Conservation (phyloP, 2,329 filamentous ascomycete species). For the Exophiala oligosperma region DNA sequence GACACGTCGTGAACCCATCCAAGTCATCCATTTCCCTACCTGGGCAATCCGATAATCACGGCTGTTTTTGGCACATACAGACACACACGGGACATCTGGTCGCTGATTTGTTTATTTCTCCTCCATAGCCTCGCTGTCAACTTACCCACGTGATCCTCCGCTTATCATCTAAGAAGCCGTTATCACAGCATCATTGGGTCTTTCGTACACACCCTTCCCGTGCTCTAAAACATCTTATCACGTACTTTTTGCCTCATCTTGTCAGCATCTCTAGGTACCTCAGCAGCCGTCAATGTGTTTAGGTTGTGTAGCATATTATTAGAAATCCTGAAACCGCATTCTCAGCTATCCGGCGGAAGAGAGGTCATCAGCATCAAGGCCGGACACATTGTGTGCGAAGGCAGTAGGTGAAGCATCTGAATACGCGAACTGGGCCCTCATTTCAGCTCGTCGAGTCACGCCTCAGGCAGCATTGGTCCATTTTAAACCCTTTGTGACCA, state of each 20-base stretch:
- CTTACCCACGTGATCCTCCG: neutral
- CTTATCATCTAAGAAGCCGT: neutral
- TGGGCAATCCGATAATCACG: too few species aligned
- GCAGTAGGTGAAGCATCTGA: too few species aligned
- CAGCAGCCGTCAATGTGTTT: neutral
- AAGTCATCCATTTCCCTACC: neutral
- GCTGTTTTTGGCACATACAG: too few species aligned
- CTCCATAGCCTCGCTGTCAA: neutral
- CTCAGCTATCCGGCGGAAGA: neutral
- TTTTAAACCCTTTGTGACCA: too few species aligned
- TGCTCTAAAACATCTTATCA: neutral
- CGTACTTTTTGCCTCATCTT: neutral
- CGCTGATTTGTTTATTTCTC: too few species aligned
- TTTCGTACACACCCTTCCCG: neutral
- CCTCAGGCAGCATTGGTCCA: too few species aligned
- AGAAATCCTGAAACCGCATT: neutral
- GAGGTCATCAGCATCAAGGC: too few species aligned
- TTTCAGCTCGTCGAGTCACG: too few species aligned
- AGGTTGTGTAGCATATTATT: neutral
- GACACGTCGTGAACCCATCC: neutral
- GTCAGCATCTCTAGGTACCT: neutral
- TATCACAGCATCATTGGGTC: neutral
- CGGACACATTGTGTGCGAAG: too few species aligned
- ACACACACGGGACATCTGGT: too few species aligned
- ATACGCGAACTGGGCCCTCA: too few species aligned